These are phyloP conservation scores for Hebeloma cylindrosporum DNA, from an alignment of 768 basidiomycete genomes.

Conservation along the genomic window DNA sequence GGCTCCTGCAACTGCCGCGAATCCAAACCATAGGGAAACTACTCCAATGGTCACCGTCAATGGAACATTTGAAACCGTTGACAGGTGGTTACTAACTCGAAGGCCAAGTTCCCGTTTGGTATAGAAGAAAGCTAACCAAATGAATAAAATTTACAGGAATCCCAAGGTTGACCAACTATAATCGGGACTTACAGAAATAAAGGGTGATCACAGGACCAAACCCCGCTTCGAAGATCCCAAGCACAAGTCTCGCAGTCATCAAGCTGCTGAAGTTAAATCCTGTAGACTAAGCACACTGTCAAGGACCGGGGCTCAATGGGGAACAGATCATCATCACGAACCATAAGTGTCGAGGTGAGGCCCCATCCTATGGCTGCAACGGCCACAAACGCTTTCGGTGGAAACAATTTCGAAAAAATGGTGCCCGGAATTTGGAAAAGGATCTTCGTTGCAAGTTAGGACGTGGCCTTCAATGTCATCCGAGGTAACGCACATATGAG, in stretches of 20 bases:
- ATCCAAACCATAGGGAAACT: conserved; percentile 85
- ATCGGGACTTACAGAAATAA: conserved; percentile 65
- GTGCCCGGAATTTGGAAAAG: conserved; percentile 69
- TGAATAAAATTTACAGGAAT: not conserved
- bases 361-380: conserved; percentile 72
- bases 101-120: conserved; percentile 73
- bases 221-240: conserved; percentile 79
- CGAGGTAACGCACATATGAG: conserved; percentile 55
- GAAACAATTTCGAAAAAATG: conserved; percentile 63
- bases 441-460: conserved; percentile 50
- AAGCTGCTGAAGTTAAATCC: conserved; percentile 61
- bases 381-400: conserved; percentile 69
- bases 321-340: conserved; percentile 28
- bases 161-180: not conserved
- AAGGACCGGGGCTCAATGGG: not conserved
- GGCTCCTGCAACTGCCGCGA: conserved; percentile 81
- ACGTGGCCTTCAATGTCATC: not conserved
- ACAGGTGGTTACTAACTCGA: conserved; percentile 39
- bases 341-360: conserved; percentile 70
- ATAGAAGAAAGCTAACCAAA: conserved; percentile 65
- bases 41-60: too few species aligned
- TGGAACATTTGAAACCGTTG: too few species aligned
- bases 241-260: conserved; percentile 53
- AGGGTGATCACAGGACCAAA: conserved; percentile 78
- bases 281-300: conserved; percentile 44